phyloP scores from a whole-genome alignment of 2,329 filamentous ascomycete species.

The Tolypocladium pustulatum region DNA sequence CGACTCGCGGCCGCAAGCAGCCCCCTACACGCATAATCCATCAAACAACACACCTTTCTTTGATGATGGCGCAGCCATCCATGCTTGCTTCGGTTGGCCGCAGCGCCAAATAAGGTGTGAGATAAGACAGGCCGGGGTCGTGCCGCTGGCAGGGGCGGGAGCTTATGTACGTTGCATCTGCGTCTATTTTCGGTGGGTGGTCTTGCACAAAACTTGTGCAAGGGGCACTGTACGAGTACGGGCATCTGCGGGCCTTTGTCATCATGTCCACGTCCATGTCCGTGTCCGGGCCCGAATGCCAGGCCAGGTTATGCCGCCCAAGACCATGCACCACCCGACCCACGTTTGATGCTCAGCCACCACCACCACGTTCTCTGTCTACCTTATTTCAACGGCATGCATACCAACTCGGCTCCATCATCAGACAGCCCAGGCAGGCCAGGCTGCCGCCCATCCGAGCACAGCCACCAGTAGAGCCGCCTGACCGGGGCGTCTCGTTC shows the following conservation, averaged over 20 bases:
- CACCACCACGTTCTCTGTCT: background rate
- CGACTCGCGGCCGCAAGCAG: background rate
- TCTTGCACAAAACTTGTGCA: no score
- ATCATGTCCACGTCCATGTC: background rate
- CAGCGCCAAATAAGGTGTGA: background rate
- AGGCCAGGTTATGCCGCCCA: background rate
- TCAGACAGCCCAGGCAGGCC: background rate
- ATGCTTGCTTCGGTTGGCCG: background rate
- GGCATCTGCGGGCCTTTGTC: no score
- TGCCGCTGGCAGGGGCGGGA: background rate
- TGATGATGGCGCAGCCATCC: background rate
- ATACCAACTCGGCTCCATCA: background rate
- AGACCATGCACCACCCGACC: background rate
- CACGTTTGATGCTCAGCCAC: background rate
- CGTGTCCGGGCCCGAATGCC: background rate
- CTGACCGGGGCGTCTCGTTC: background rate
- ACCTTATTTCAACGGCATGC: constrained; percentile 2
- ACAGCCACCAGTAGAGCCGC: background rate
- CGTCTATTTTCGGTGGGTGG: no score
- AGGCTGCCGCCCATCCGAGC: background rate
- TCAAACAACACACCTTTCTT: background rate
- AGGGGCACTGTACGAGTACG: no score
- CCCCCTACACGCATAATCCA: background rate
- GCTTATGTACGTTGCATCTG: background rate
- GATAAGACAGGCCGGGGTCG: background rate